These are phyloP conservation scores for Vinca major DNA, from an alignment of 305 asterid species.

Conservation along the genomic window DNA sequence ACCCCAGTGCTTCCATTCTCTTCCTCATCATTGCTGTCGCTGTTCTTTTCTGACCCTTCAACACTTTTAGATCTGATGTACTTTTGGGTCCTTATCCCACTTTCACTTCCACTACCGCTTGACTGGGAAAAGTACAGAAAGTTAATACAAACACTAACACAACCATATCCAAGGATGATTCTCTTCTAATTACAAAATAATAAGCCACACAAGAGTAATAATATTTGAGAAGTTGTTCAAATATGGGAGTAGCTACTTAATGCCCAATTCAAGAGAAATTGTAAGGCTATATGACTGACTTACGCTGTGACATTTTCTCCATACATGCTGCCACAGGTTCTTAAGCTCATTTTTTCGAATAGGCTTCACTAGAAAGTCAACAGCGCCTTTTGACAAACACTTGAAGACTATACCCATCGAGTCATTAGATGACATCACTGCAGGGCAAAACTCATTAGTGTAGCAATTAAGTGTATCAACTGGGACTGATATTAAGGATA, in stretches of 20 bases:
- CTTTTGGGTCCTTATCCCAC: slow-evolving; percentile 35
- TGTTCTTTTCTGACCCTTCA: slow-evolving; percentile 25
- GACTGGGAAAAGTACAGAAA: slow-evolving; percentile 27
- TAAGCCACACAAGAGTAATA: neutral
- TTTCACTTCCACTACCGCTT: slow-evolving; percentile 44
- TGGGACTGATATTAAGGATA: slow-evolving; percentile 1
- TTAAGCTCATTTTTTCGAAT: slow-evolving; percentile 46
- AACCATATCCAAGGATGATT: neutral
- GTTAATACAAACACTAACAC: slow-evolving; percentile 10
- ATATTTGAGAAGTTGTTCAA: neutral
- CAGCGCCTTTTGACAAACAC: slow-evolving; percentile 42
- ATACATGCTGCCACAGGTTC: slow-evolving; percentile 49
- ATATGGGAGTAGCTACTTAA: neutral
- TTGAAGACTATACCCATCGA: slow-evolving; percentile 39
- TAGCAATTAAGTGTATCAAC: slow-evolving; percentile 6
- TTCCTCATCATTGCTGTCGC: slow-evolving; percentile 32
- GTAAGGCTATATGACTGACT: slow-evolving; percentile 21
- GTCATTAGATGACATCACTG: slow-evolving; percentile 45
- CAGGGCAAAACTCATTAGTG: slow-evolving; percentile 22
- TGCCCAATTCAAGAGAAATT: neutral
- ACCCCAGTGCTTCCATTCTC: slow-evolving; percentile 32
- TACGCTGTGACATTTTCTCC: slow-evolving; percentile 49
- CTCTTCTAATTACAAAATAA: neutral
- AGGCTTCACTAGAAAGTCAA: slow-evolving; percentile 45
- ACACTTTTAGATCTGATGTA: slow-evolving; percentile 29